These are phyloP conservation scores for Maudiozyma serrabonitensis DNA, from an alignment of 805 yeast genomes.

Conservation along the genomic window DNA sequence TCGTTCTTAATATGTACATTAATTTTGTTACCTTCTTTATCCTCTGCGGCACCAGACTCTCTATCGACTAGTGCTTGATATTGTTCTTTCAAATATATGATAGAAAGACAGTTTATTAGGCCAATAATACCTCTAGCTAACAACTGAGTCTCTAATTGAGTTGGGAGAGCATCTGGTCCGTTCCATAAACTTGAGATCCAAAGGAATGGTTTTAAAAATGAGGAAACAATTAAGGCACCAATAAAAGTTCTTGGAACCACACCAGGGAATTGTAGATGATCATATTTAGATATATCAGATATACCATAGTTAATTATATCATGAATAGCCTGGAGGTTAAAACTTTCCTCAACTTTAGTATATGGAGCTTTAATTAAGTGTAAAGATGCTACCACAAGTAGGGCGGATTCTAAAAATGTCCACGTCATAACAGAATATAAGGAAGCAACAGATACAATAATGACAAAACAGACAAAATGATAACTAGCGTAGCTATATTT, in stretches of 20 bases:
- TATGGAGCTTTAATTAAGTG: slow-evolving; percentile 59
- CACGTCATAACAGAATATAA: slow-evolving; percentile 11
- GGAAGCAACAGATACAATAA: no score
- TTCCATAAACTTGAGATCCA: slow-evolving; percentile 7
- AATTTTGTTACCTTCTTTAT: slow-evolving; percentile 10
- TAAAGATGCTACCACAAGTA: slow-evolving; percentile 38
- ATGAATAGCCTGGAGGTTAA: slow-evolving; percentile 81
- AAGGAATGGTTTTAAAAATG: slow-evolving; percentile 33
- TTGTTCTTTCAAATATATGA: slow-evolving; percentile 42
- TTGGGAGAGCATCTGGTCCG: slow-evolving; percentile 7
- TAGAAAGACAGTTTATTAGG: slow-evolving; percentile 42
- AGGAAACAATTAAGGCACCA: slow-evolving; percentile 52
- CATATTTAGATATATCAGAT: slow-evolving; percentile 38
- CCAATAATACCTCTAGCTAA: slow-evolving; percentile 56
- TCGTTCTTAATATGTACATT: slow-evolving; percentile 8
- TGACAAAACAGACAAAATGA: no score
- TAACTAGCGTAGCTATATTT: no score
- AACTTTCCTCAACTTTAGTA: slow-evolving; percentile 92
- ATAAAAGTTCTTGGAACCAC: slow-evolving; percentile 80
- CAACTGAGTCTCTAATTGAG: slow-evolving; percentile 44
- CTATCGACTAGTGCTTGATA: slow-evolving; percentile 20
- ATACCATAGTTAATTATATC: slow-evolving; percentile 63
- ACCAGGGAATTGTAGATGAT: slow-evolving; percentile 77
- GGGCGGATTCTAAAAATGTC: slow-evolving; percentile 24
- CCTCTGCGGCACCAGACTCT: slow-evolving; percentile 3